Evolutionary conservation across 1,284 basidiomycete species (phyloP), one percentile per base, ranked within the genome.

Genomic region (Ganoderma boninense): DNA sequence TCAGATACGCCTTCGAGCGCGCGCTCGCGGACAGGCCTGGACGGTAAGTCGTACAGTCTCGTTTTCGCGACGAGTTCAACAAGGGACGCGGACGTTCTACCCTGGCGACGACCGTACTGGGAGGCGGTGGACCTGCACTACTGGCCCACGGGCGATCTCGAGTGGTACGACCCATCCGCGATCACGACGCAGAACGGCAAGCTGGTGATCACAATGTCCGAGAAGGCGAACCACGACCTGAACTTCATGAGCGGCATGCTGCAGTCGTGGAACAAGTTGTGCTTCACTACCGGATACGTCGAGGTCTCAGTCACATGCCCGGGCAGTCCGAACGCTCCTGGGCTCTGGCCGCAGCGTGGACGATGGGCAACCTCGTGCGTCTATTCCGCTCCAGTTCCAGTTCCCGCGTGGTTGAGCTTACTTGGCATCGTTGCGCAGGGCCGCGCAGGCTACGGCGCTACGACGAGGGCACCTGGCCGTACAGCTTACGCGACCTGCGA

Each of bases 61-160:
- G 92, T 96, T 2, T 97, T 97, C 80, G 92, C 69, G 97, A 99
- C 81, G 97, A 99, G 82, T 98, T 98, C 80, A 91, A 97, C 64
- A 83, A 78, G 7, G 90, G 92, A 96, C 95, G 8, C 86, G 92
- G 44, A 87, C 92, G 1, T 94, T 94, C 77, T 94, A 88, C 80
- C 91, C 92, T 18, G 92, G 93, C 1, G 92, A 95, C 73, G 93
- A 94, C 80, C 92, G 14, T 94, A 84, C 77, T 94, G 92, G 92
- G 92, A 93, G 78, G 92, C 90, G 49, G 87, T 85, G 14, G 87
- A 94, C 75, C 78, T 93, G 40, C 87, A 93, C 77, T 94, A 93
- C 77, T 94, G 92, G 93, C 87, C 92, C 1, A 96, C 95, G 4
- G 93, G 87, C 72, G 94, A 97, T 79, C 77, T 94, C 69, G 95